Evolutionary conservation across 805 yeast species (phyloP), one percentile per base, ranked within the genome.

Genomic region (Nakazawaea wickerhamii): DNA sequence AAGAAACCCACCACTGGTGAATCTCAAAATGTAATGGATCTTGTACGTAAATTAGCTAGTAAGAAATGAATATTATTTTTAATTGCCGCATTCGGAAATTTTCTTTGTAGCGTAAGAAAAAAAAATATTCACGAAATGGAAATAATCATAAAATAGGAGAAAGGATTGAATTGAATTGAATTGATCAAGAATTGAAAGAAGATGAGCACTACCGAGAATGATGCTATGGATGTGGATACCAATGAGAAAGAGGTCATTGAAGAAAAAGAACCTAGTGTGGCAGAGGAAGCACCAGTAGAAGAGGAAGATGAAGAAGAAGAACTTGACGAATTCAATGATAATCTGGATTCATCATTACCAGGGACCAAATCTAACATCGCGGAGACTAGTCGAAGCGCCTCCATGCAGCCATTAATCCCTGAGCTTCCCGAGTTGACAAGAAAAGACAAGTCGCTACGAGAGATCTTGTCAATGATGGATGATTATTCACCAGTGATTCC

Each of bases 401-500:
- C 25, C 34, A 49, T 46, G 5, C 52, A 48, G 2, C 50, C 53
- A 11, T 55, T 51, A 10, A 55, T 71, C 15, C 75, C 77, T 28
- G 81, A 72, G 31, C 59, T 81, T 5, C 87, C 89, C 0, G 87
- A 80, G 43, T 67, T 83, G 38, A 75, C 88, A 1, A 70, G 88
- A 50, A 83, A 84, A 52, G 95, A 88, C 55, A 85, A 84, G 54
- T 81, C 93, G 0, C 65, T 93, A 41, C 78, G 82, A 52, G 98
- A 93, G 52, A 81, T 93, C 27, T 68, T 93, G 22, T 84, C 82
- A 26, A 69, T 89, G 70, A 83, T 93, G 91, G 95, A 88, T 50
- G 96, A 89, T 46, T 88, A 82, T 58, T 87, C 96, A 3, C 99
- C 99, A 2, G 82, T 91, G 26, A 93, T 93, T 31, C 99, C 99